These are phyloP conservation scores for Nakaseomyces sp. DNA, from an alignment of 1,139 yeast species.

Conservation along the genomic window DNA sequence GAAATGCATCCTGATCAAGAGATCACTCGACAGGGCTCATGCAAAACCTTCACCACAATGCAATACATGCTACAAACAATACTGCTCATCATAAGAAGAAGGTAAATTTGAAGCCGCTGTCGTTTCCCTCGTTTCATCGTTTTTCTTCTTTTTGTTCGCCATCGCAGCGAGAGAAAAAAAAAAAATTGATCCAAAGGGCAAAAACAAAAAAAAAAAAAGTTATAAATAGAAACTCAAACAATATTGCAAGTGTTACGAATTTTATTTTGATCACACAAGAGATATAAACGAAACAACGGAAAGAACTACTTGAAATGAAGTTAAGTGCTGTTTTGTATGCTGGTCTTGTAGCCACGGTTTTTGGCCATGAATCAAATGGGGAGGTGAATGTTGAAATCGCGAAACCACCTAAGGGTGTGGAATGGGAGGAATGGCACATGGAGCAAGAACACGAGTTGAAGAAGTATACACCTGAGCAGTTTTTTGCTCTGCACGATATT, in stretches of 20 bases:
- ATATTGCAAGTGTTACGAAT: no score
- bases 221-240: no score
- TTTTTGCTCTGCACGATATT: conserved; percentile 74
- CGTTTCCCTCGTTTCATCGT: no score
- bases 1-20: conserved; percentile 50
- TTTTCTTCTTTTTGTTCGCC: background rate
- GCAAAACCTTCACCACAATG: conserved; percentile 32
- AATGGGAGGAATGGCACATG: conserved; percentile 89
- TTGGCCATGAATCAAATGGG: conserved; percentile 4
- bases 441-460: conserved; percentile 74
- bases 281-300: background rate
- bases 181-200: background rate
- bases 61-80: conserved; percentile 32
- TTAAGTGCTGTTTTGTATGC: background rate
- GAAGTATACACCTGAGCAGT: conserved; percentile 63
- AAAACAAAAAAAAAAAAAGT: no score
- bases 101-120: no score
- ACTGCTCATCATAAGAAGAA: conserved; percentile 30
- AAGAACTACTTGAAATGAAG: background rate
- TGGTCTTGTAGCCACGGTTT: background rate
- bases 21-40: conserved; percentile 42
- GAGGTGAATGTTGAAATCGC: conserved; percentile 29
- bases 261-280: no score
- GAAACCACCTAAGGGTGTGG: conserved; percentile 41
- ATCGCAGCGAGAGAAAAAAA: background rate